Base-by-base conservation (phyloP, 495 filamentous ascomycete genomes). In the Astrothelium subdiscretum region DNA sequence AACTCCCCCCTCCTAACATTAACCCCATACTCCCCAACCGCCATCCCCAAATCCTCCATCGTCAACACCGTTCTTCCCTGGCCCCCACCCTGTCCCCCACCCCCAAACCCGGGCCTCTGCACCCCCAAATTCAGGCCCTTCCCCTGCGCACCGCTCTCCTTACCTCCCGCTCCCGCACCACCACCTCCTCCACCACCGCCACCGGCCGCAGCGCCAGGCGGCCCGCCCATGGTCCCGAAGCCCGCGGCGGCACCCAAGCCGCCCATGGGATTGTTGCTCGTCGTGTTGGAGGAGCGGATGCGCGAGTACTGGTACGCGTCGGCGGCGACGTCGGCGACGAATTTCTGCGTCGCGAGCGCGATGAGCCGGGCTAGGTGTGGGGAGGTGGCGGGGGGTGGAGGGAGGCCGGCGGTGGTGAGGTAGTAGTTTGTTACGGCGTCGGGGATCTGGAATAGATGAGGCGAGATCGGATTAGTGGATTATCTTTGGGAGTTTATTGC, bases 11-110 rank as follows among this genome's bases (percentile, higher is more conserved):
- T 79, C 84, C 92, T 95, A 13, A 97, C 87, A 74, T 95, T 97
- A 58, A 97, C 91, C 0, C 95, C 94, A 76, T 96, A 97, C 77
- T 97, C 94, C 0, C 88, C 87, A 22, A 97, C 94, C 5, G 94
- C 94, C 88, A 95, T 96, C 2, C 94, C 94, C 69, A 98, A 72
- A 80, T 98, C 94, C 77, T 98, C 94, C 94, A 98, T 97, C 5
- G 95, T 97, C 62, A 98, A 76, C 65, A 98, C 94, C 38, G 94
- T 97, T 59, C 92, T 82, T 43, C 92, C 94, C 75, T 94, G 89
- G 44, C 87, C 88, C 0, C 92, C 90, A 27, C 91, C 95, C 59
- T 88, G 88, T 0, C 92, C 94, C 65, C 92, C 94, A 67, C 91
- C 92, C 12, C 91, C 94, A 74, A 88, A 97, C 4, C 94, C 95